Percentiles rank a stretch among this genome's conserved stretches.
These are phyloP conservation scores for Pyrenula aspistea DNA, from an alignment of 495 filamentous ascomycete species.

Conservation along the genomic window DNA sequence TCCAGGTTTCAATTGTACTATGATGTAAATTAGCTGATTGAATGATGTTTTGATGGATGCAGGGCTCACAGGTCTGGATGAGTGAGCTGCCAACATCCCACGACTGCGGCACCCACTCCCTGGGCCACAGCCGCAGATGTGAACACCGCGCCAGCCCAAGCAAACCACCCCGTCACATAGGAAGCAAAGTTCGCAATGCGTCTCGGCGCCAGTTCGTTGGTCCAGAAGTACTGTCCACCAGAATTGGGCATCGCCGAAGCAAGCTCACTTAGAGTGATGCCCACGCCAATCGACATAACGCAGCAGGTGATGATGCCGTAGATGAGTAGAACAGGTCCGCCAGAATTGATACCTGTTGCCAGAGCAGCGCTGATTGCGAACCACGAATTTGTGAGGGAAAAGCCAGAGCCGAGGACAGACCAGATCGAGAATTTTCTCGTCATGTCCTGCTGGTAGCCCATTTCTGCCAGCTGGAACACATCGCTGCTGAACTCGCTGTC, in stretches of 20 bases:
- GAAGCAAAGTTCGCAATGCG: constrained; percentile 37
- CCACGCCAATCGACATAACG: constrained; percentile 42
- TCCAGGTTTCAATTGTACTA: constrained; percentile 42
- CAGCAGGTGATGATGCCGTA: constrained; percentile 48
- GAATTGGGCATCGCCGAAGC: constrained; percentile 47
- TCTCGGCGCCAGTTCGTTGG: constrained; percentile 42
- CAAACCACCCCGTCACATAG: constrained; percentile 46
- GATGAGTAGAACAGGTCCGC: constrained; percentile 47
- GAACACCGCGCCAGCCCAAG: constrained; percentile 45
- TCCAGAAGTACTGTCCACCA: constrained; percentile 56
- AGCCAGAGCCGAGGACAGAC: constrained; percentile 46
- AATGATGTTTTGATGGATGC: constrained; percentile 2
- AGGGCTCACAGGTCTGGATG: constrained; percentile 42
- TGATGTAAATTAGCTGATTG: constrained; percentile 4
- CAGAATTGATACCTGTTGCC: constrained; percentile 46
- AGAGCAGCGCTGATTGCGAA: constrained; percentile 48
- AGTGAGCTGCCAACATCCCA: constrained; percentile 46
- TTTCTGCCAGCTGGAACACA: constrained; percentile 25
- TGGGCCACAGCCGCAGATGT: constrained; percentile 46
- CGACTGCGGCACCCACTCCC: constrained; percentile 34
- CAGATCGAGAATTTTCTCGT: constrained; percentile 45
- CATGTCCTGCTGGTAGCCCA: constrained; percentile 50
- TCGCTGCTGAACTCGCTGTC: constrained; percentile 17
- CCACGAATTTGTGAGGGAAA: constrained; percentile 55
- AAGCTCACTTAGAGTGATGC: constrained; percentile 42